Conservation (phyloP, 169 alveolate species). For the Eimeria sp. region DNA sequence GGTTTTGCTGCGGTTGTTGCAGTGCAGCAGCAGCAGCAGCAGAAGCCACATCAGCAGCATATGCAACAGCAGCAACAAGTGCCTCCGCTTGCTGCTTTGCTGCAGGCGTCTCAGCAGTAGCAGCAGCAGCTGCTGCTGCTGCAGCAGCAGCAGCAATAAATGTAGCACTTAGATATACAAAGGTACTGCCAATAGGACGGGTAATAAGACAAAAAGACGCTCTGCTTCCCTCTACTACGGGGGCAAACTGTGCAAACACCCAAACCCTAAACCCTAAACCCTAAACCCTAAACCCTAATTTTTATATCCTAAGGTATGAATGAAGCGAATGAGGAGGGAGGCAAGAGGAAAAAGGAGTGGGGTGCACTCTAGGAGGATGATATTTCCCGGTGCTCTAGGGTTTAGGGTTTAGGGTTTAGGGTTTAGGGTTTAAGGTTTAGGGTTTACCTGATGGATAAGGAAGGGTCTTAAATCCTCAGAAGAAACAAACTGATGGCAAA, state of each 20-base stretch:
- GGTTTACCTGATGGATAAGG: neutral
- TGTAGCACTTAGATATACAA: neutral
- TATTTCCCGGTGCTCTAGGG: neutral
- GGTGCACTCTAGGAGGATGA: neutral
- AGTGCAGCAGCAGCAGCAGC: neutral
- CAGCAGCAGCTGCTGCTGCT: constrained; percentile 52
- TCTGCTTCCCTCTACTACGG: neutral
- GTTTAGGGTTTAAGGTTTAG: constrained; percentile 2
- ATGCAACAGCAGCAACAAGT: neutral
- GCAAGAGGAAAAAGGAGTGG: too few relatives aligned
- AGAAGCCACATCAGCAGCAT: neutral
- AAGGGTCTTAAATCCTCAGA: neutral
- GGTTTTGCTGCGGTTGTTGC: neutral
- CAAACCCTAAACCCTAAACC: constrained; percentile 28
- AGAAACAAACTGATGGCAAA: neutral
- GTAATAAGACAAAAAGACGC: neutral
- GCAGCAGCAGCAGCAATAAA: constrained; percentile 40
- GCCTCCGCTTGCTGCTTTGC: neutral
- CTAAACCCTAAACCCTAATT: constrained; percentile 24
- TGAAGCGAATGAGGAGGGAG: too few relatives aligned
- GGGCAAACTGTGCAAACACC: constrained; percentile 15
- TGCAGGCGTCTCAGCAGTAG: constrained; percentile 20
- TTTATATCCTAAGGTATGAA: neutral
- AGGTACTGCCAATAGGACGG: neutral
- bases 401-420: constrained; percentile 7